Evolutionary conservation across 495 filamentous ascomycete species (phyloP).

Genomic region (Annulohypoxylon nitens): DNA sequence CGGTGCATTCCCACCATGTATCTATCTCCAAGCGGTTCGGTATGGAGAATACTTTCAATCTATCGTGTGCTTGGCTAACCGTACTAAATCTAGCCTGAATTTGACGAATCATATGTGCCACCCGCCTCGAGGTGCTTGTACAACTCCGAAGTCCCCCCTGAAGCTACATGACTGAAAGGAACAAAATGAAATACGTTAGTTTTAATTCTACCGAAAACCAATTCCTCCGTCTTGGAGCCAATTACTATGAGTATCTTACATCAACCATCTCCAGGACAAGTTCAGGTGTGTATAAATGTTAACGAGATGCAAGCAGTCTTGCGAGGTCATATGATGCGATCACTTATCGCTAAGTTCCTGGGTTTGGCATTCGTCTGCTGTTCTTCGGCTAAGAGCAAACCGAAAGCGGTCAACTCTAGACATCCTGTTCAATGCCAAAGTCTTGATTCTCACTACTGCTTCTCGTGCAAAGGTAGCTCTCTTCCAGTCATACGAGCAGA

Average conservation of each 20-base stretch:
- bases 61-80: neutral
- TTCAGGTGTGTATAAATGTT: neutral
- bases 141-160: conserved; percentile 23
- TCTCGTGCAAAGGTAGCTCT: neutral
- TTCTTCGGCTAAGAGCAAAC: neutral
- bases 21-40: conserved; percentile 1
- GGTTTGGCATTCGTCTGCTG: neutral
- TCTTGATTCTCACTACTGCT: no score
- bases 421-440: neutral
- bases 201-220: neutral
- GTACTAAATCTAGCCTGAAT: conserved; percentile 16
- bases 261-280: neutral
- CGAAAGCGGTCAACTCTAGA: neutral
- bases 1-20: conserved; percentile 29
- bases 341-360: neutral
- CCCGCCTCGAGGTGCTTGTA: conserved; percentile 19
- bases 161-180: conserved; percentile 16
- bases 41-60: conserved; percentile 1
- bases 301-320: neutral
- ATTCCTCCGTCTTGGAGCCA: neutral
- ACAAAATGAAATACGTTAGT: neutral
- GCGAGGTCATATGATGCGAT: neutral
- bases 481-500: neutral
- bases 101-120: conserved; percentile 25
- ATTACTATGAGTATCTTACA: neutral